phyloP scores from a whole-genome alignment of 495 filamentous ascomycete genomes.

The Pseudevernia furfuracea region DNA sequence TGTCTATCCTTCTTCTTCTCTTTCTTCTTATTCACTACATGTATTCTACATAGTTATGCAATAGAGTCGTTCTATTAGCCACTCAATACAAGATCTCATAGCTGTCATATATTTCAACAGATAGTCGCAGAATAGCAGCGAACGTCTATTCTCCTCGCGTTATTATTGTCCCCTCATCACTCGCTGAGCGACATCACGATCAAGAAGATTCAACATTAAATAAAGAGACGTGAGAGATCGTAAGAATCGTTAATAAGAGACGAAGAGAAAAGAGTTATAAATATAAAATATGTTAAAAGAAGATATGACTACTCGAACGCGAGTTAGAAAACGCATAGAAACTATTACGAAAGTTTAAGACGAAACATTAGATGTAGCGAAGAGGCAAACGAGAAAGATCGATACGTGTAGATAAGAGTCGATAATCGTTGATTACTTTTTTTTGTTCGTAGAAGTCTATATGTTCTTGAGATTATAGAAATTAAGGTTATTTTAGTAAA shows the following conservation, averaged over 20 bases:
- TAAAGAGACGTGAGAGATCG: slow-evolving; percentile 7
- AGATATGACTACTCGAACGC: slow-evolving; percentile 8
- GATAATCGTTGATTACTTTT: slow-evolving; percentile 1
- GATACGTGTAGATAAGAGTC: background rate
- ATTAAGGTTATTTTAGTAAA: background rate
- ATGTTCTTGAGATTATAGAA: background rate
- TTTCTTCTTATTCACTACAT: no score
- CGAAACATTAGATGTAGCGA: background rate
- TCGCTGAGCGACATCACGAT: background rate
- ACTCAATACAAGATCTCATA: no score
- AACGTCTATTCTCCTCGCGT: background rate
- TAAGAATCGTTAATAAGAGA: slow-evolving; percentile 2
- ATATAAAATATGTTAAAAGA: slow-evolving; percentile 11
- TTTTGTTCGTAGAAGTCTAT: background rate
- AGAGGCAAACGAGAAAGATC: background rate
- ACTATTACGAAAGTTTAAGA: slow-evolving; percentile 3
- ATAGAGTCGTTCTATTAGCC: no score
- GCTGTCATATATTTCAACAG: background rate
- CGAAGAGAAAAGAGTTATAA: slow-evolving; percentile 5
- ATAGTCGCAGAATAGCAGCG: slow-evolving; percentile 1
- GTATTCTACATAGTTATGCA: no score
- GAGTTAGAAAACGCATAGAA: slow-evolving; percentile 8
- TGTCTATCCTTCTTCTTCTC: no score
- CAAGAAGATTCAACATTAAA: slow-evolving; percentile 4
- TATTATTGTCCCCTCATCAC: background rate